Conservation (phyloP, 2,329 filamentous ascomycete genomes). For the Neurospora crassa region DNA sequence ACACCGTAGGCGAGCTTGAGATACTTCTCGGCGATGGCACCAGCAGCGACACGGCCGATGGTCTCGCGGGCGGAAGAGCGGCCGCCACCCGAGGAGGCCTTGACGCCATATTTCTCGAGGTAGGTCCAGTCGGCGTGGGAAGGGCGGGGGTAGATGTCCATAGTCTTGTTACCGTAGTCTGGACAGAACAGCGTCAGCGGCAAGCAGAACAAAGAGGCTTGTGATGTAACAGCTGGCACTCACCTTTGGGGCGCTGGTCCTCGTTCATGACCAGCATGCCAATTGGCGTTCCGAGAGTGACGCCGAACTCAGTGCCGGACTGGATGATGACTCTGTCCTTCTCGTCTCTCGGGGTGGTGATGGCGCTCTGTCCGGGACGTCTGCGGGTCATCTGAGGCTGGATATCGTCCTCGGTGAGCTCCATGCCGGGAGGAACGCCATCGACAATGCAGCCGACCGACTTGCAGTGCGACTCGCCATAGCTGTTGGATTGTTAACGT, state of each 20-base stretch:
- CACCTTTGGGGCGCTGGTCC: constrained; percentile 69
- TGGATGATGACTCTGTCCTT: constrained; percentile 88
- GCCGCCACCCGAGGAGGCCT: constrained; percentile 82
- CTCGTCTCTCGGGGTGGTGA: constrained; percentile 88
- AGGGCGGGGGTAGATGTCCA: constrained; percentile 84
- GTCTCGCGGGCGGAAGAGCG: constrained; percentile 90
- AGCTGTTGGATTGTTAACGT: constrained; percentile 23
- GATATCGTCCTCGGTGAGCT: constrained; percentile 76
- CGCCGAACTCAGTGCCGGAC: constrained; percentile 81
- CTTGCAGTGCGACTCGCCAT: constrained; percentile 62
- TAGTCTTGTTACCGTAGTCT: constrained; percentile 83
- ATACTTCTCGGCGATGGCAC: constrained; percentile 90
- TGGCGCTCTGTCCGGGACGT: constrained; percentile 77
- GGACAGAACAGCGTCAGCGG: not conserved
- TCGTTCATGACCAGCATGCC: constrained; percentile 81
- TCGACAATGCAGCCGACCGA: constrained; percentile 94
- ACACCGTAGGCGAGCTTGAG: constrained; percentile 69
- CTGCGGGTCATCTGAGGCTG: constrained; percentile 91
- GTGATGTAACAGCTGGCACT: not conserved
- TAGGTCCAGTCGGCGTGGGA: constrained; percentile 97
- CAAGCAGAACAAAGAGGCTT: not conserved
- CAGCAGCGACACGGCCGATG: constrained; percentile 84
- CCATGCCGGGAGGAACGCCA: constrained; percentile 79
- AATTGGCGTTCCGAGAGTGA: constrained; percentile 87
- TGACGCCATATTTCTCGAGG: constrained; percentile 92